Evolutionary conservation across 345 rosid genomes (phyloP).

Genomic region (Brassica cretica): DNA sequence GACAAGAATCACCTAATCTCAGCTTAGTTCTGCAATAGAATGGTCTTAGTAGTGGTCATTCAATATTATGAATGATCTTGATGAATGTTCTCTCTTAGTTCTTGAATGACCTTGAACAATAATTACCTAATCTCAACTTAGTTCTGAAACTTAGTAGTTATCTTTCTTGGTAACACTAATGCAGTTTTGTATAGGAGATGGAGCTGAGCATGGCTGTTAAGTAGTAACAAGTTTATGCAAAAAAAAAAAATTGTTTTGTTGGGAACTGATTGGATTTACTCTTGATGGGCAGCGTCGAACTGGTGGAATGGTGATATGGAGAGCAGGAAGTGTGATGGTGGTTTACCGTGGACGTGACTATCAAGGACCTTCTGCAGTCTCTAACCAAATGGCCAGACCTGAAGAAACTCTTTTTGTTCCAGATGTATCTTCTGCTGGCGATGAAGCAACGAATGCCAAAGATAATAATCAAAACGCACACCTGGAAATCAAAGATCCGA

Average conservation of each 20-base stretch:
- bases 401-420: slow-evolving; percentile 68
- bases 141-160: not conserved
- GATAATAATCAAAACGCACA: slow-evolving; percentile 33
- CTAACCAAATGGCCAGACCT: slow-evolving; percentile 42
- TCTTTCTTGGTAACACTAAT: slow-evolving; percentile 3
- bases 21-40: not conserved
- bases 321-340: slow-evolving; percentile 97
- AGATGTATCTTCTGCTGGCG: slow-evolving; percentile 60
- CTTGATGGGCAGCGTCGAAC: slow-evolving; percentile 86
- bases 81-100: no score
- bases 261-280: slow-evolving; percentile 34
- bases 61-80: no score
- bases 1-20: not conserved
- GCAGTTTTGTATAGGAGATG: slow-evolving; percentile 22
- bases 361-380: slow-evolving; percentile 61
- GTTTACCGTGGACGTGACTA: slow-evolving; percentile 83
- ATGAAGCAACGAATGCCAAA: slow-evolving; percentile 30
- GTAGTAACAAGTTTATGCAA: slow-evolving; percentile 22
- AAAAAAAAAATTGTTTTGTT: not conserved
- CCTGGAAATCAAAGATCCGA: slow-evolving; percentile 45
- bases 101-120: no score
- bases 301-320: slow-evolving; percentile 93
- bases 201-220: slow-evolving; percentile 2
- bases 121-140: not conserved
- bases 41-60: not conserved